phyloP scores from a whole-genome alignment of 83 land plant genomes.

The Larix sibirica region DNA sequence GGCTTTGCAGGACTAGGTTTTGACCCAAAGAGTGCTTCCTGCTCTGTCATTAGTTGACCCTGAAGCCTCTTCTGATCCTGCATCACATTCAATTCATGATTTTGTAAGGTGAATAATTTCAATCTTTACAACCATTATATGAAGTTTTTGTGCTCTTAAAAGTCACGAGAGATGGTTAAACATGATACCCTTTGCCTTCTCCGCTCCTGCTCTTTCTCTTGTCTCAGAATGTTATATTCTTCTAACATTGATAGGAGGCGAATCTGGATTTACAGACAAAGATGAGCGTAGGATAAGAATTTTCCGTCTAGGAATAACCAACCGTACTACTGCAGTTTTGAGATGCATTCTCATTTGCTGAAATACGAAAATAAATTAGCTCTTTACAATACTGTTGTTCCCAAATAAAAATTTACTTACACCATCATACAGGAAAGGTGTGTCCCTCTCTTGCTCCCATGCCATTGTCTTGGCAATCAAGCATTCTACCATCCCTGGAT shows the following conservation, averaged over 20 bases:
- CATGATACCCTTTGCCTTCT: constrained; percentile 61
- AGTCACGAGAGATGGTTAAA: not conserved
- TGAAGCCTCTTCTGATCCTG: constrained; percentile 97
- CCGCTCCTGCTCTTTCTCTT: constrained; percentile 90
- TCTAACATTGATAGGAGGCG: constrained; percentile 81
- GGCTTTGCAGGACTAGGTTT: constrained; percentile 87
- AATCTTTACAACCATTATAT: not conserved
- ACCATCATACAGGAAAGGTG: constrained; percentile 83
- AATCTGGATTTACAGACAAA: constrained; percentile 32
- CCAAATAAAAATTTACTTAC: constrained; percentile 35
- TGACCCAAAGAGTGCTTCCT: constrained; percentile 92
- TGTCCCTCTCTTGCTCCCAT: constrained; percentile 84
- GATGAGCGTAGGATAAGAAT: not conserved
- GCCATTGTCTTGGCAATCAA: constrained; percentile 52
- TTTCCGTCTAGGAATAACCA: no score
- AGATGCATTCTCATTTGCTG: no score
- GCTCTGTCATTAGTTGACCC: constrained; percentile 90
- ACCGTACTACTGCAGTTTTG: no score
- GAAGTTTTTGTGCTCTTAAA: constrained; percentile 1
- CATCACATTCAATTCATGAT: not conserved
- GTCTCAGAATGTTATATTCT: constrained; percentile 65
- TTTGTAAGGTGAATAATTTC: not conserved
- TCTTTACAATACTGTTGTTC: no score
- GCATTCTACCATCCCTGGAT: constrained; percentile 74
- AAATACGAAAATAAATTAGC: no score